These are phyloP conservation scores for Claviceps sp. DNA, from an alignment of 2,329 filamentous ascomycete genomes.

Conservation along the genomic window DNA sequence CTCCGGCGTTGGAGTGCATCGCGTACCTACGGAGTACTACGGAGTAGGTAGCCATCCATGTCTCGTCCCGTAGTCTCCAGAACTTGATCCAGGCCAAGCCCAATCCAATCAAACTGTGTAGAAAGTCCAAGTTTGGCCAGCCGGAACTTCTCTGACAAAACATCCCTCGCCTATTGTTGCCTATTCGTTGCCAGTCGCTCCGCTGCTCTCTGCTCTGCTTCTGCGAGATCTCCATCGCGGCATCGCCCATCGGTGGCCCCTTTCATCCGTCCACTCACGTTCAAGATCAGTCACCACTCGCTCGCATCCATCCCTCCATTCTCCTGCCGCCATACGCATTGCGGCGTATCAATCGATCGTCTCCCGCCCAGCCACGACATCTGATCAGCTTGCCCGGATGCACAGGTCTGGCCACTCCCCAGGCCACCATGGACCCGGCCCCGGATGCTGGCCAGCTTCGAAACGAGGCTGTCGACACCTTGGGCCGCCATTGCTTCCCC, in stretches of 20 bases:
- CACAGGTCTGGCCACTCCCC: slow-evolving; percentile 26
- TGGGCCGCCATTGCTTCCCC: slow-evolving; percentile 12
- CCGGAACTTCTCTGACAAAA: background rate
- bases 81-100: background rate
- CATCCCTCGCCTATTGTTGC: background rate
- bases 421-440: slow-evolving; percentile 17
- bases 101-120: background rate
- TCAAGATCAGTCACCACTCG: background rate
- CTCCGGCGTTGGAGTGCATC: background rate
- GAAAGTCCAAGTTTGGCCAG: background rate
- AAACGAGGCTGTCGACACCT: slow-evolving; percentile 8
- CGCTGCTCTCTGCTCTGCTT: background rate
- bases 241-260: background rate
- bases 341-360: slow-evolving; percentile 31
- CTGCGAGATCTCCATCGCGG: background rate
- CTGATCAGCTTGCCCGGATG: slow-evolving; percentile 30
- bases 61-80: background rate
- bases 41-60: background rate
- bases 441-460: slow-evolving; percentile 15
- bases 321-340: slow-evolving; percentile 10
- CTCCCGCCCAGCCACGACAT: slow-evolving; percentile 27
- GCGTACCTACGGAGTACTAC: background rate
- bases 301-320: background rate
- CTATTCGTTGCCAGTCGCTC: background rate
- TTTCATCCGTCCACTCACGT: slow-evolving; percentile 1